These are phyloP conservation scores for Polyplosphaeria fusca DNA, from an alignment of 495 filamentous ascomycete species.

Conservation along the genomic window DNA sequence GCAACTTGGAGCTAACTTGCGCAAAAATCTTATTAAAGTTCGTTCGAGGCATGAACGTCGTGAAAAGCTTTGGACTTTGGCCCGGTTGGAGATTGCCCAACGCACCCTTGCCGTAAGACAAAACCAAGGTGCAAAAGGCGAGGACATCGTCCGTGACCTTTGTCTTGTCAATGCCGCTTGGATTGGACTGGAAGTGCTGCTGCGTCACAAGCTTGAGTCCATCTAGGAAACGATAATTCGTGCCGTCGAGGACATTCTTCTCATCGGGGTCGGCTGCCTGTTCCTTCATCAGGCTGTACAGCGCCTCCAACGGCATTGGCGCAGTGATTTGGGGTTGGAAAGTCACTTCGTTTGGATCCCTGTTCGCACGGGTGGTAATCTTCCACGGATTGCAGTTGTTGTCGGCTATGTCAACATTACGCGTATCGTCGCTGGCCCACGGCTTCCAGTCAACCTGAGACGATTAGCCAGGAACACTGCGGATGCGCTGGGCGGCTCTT, in stretches of 20 bases:
- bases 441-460: conserved; percentile 7
- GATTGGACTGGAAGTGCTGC: conserved; percentile 4
- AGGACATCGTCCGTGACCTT: conserved; percentile 3
- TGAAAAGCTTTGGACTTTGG: neutral
- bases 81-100: neutral
- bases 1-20: neutral
- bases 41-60: conserved; percentile 3
- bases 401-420: conserved; percentile 5
- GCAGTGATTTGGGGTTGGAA: conserved; percentile 4
- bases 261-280: neutral
- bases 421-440: conserved; percentile 3
- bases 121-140: conserved; percentile 2
- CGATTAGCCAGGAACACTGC: neutral
- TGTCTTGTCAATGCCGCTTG: neutral
- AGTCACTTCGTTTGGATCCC: neutral
- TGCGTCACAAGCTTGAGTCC: conserved; percentile 3
- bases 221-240: neutral
- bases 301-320: conserved; percentile 10
- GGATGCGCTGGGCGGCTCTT: conserved; percentile 1
- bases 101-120: conserved; percentile 2
- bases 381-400: conserved; percentile 10
- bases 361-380: neutral
- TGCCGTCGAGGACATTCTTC: conserved; percentile 3
- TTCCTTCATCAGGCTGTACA: conserved; percentile 11
- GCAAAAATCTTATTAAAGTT: neutral